Base-by-base conservation (phyloP, 2,329 filamentous ascomycete species). In the Colletotrichum tropicicola region DNA sequence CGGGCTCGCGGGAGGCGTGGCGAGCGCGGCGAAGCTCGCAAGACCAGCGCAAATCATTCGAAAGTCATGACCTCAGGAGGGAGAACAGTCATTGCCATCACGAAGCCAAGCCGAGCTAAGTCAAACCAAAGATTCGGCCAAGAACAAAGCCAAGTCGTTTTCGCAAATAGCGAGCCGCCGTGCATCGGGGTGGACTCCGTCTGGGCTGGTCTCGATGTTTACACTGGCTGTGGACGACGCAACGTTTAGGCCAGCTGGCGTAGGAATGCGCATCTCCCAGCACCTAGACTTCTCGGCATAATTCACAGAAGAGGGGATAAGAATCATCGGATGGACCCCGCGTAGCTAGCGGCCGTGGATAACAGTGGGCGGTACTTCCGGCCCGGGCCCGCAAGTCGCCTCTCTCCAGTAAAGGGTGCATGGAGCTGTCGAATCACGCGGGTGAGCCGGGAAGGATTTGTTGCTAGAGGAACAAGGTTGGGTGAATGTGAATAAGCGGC, bases 401-500 rank as follows among this genome's bases (percentile, higher is more conserved):
- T 49, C 43, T 28, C 13, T 4, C 32, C 32, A 13, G 8, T 41
- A n/a, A n/a, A n/a, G n/a, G n/a, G n/a, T 45, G 57, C 49, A 55
- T 55, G 57, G 35, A 44, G n/a, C n/a, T 27, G 48, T 60, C 19
- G 35, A 37, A 61, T 65, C 43, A 55, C 45, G 61, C 61, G 43
- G 61, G 35, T 7, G 5, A 44, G 6, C 19, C 56, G 35, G 43
- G 28, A 55, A 39, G 57, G 27, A 44, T 37, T n/a, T n/a, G n/a
- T n/a, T n/a, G n/a, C 35, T 23, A 44, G 28, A 8, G 17, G 27
- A 13, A 30, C 30, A 39, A 10, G 27, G 27, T 12, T 6, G 9
- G 30, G 5, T n/a, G 44, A 51, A 12, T 5, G 51, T 44, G 37
- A 43, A 17, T 21, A 54, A 30, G 39, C 53, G 19, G 53, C 17